Conservation (phyloP, 768 basidiomycete genomes). For the Trichaptum fuscoviolaceum region DNA sequence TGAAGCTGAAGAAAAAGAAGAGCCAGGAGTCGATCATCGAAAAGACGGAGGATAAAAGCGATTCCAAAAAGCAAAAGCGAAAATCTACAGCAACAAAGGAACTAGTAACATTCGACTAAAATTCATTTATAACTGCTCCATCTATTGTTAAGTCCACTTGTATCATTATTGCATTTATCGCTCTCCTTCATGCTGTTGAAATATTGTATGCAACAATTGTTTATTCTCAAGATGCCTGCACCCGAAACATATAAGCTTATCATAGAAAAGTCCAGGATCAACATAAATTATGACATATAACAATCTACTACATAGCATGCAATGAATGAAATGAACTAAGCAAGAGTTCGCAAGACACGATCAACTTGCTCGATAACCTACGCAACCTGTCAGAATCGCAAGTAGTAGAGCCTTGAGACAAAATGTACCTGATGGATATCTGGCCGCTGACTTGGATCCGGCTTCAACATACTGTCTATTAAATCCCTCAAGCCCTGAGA, state of each 20-base stretch:
- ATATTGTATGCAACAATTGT: background rate
- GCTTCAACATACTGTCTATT: slow-evolving; percentile 80
- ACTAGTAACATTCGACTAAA: no score
- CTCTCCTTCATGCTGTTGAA: background rate
- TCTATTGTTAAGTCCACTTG: no score
- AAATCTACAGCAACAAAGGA: background rate
- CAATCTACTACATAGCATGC: slow-evolving; percentile 10
- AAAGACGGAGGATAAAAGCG: background rate
- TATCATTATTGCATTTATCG: no score
- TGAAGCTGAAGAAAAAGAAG: slow-evolving; percentile 2
- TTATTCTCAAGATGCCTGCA: no score
- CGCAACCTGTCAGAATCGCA: slow-evolving; percentile 5
- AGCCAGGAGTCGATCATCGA: background rate
- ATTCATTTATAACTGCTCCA: no score
- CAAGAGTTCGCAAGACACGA: slow-evolving; percentile 53
- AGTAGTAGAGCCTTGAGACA: slow-evolving; percentile 6
- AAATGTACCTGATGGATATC: slow-evolving; percentile 75
- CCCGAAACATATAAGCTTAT: background rate
- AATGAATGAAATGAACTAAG: slow-evolving; percentile 19
- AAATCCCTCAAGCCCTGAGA: slow-evolving; percentile 77
- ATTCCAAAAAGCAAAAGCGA: background rate
- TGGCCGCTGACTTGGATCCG: slow-evolving; percentile 77
- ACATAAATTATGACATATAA: background rate
- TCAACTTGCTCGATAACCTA: slow-evolving; percentile 69
- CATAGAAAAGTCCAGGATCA: background rate